These are phyloP conservation scores for Boehmeria nivea DNA, from an alignment of 306 rosid species.

Conservation along the genomic window DNA sequence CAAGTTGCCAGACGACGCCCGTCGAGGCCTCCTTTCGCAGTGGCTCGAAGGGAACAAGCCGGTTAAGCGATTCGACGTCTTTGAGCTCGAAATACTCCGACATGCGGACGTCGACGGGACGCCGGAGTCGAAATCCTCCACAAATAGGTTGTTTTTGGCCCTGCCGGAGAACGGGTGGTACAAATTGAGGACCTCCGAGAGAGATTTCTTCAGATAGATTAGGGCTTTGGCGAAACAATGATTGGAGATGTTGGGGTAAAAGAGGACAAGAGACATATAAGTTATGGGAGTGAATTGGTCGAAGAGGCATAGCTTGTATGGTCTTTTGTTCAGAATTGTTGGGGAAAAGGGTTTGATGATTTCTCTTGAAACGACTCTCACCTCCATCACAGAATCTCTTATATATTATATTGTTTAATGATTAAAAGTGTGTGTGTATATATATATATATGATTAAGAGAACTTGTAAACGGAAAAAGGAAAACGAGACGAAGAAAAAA, in stretches of 20 bases:
- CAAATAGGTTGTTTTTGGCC: constrained; percentile 18
- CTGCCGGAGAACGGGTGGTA: constrained; percentile 52
- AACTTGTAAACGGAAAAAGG: too few species aligned
- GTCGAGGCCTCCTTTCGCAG: constrained; percentile 10
- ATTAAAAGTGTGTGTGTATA: too few species aligned
- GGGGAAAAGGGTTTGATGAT: constrained; percentile 36
- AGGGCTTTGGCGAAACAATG: constrained; percentile 2
- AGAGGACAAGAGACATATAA: constrained; percentile 12
- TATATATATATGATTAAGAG: too few species aligned
- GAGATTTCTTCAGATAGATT: constrained; percentile 27
- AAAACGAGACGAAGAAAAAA: too few species aligned
- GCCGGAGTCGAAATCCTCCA: constrained; percentile 47
- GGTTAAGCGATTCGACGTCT: constrained; percentile 21
- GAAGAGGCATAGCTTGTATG: constrained; percentile 19
- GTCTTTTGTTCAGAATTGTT: constrained; percentile 4
- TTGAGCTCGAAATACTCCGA: constrained; percentile 36
- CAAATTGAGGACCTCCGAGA: constrained; percentile 36
- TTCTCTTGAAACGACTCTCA: constrained; percentile 36
- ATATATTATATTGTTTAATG: too few species aligned
- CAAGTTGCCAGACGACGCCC: constrained; percentile 16
- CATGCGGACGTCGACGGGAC: constrained; percentile 20
- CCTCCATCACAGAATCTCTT: constrained; percentile 29
- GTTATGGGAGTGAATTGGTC: constrained; percentile 30
- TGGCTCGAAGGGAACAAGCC: constrained; percentile 37
- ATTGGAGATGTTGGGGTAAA: constrained; percentile 5